phyloP scores from a whole-genome alignment of 2,329 filamentous ascomycete species.

The Ophiocordyceps australis region DNA sequence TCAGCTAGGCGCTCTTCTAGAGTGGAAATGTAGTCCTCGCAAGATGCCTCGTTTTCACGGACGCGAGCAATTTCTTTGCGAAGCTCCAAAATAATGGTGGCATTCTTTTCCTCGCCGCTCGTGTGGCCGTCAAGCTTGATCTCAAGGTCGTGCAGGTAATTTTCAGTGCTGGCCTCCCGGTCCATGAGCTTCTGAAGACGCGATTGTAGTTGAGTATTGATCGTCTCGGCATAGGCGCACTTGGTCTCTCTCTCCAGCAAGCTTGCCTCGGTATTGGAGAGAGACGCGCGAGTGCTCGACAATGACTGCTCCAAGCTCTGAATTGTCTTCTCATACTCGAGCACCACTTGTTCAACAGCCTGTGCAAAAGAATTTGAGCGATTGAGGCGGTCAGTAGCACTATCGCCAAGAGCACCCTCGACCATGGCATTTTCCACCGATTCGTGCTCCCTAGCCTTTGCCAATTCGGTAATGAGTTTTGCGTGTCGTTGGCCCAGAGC shows the following conservation, averaged over 20 bases:
- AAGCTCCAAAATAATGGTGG: conserved; percentile 67
- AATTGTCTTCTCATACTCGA: conserved; percentile 98
- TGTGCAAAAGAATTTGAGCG: conserved; percentile 92
- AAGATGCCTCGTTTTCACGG: conserved; percentile 75
- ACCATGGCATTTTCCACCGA: conserved; percentile 34
- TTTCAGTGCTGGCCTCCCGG: conserved; percentile 79
- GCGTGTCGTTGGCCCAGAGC: conserved; percentile 83
- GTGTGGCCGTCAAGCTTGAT: conserved; percentile 78
- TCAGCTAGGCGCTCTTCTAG: conserved; percentile 90
- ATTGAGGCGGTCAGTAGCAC: conserved; percentile 72
- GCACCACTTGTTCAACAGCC: conserved; percentile 85
- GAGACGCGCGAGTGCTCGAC: conserved; percentile 66
- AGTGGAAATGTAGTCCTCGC: conserved; percentile 94
- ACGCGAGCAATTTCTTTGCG: conserved; percentile 80
- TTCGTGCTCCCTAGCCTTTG: conserved; percentile 62
- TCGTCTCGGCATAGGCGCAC: conserved; percentile 80
- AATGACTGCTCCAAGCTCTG: conserved; percentile 83
- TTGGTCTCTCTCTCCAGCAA: conserved; percentile 88
- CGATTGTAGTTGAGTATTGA: conserved; percentile 75
- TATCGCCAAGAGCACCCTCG: conserved; percentile 49
- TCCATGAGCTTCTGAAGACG: conserved; percentile 88
- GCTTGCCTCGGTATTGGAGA: conserved; percentile 70
- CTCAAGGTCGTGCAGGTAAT: conserved; percentile 84
- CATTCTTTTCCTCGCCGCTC: conserved; percentile 83
- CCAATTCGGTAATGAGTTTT: conserved; percentile 87